These are phyloP conservation scores for Crotalaria pallida DNA, from an alignment of 306 rosid genomes.

Conservation along the genomic window DNA sequence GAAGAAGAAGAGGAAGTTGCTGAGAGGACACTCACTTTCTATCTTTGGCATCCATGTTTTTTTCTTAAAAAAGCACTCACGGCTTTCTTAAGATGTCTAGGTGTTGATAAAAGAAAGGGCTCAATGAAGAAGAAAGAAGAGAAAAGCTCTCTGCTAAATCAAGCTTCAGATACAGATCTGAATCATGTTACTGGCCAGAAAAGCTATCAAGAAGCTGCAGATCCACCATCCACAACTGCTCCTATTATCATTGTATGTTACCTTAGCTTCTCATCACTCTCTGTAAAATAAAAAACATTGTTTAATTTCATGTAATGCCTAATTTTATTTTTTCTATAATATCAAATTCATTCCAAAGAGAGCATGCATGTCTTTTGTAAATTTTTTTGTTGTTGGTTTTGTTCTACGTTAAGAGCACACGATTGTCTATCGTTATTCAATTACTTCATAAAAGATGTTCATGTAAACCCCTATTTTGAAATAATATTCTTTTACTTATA, in stretches of 20 bases:
- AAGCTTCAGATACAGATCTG: background rate
- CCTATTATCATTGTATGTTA: background rate
- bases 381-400: too few species aligned
- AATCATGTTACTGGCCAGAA: background rate
- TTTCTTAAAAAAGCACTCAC: constrained; percentile 22
- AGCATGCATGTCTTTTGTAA: too few species aligned
- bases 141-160: background rate
- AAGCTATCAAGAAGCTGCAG: background rate
- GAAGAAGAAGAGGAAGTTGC: background rate
- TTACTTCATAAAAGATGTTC: too few species aligned
- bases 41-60: constrained; percentile 5
- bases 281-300: background rate
- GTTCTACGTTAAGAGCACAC: too few species aligned
- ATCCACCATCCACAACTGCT: background rate
- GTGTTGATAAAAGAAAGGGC: constrained; percentile 2
- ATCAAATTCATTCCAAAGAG: too few species aligned
- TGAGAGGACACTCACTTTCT: background rate
- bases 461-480: too few species aligned
- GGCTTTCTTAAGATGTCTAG: constrained; percentile 32
- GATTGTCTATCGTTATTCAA: too few species aligned
- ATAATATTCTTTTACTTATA: too few species aligned
- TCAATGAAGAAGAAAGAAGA: background rate
- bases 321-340: too few species aligned
- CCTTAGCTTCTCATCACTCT: background rate
- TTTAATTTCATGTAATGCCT: too few species aligned